Base-by-base conservation (phyloP, 169 alveolate species). In the Eimeria zaria region DNA sequence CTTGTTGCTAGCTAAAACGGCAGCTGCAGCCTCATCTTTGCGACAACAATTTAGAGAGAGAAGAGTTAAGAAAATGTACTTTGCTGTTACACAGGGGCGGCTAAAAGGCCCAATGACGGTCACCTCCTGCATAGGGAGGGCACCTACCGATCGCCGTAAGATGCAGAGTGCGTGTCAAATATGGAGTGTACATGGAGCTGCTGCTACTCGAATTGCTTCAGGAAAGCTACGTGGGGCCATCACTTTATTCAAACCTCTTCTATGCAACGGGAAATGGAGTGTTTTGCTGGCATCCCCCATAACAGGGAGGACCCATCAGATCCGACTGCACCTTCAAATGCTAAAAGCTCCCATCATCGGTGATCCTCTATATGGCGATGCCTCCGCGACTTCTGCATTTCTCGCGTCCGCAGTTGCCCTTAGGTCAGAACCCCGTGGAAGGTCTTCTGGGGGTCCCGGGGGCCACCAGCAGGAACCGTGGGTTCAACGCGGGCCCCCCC, bases 221-320 rank as follows among this genome's bases (percentile, higher is more conserved):
- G 94, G 62, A 46, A 69, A 67, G 78, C 69, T 76, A 64, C 39
- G 78, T 27, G 89, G 95, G 55, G 97, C 94, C n/a, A 30, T 69
- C 78, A 53, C 97, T 9, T 24, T 84, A 39, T 69, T 95, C 39
- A 55, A 69, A 20, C 91, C 95, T 48, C 87, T 95, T 9, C 73
- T 55, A 27, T 73, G 46, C 84, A 87, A 95, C 64, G 91, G 95
- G 60, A 53, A 24, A 51, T 74, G 73, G 64, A 76, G 91, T 24
- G 84, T 87, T 36, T 87, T 95, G 53, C 87, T 33, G 24, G 97
- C 95, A 30, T 64, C 69, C 81, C 88, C 95, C n/a, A 91, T 84
- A n/a, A 95, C 97, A 14, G 97, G 97, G 33, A 69, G 97, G 30
- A 95, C 97, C 14, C 97, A 95, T 39, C 97, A 95, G 62, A 87